Evolutionary conservation across 306 rosid genomes (phyloP), one percentile per base, ranked within the genome.

Genomic region (Lathyrus oleraceus): DNA sequence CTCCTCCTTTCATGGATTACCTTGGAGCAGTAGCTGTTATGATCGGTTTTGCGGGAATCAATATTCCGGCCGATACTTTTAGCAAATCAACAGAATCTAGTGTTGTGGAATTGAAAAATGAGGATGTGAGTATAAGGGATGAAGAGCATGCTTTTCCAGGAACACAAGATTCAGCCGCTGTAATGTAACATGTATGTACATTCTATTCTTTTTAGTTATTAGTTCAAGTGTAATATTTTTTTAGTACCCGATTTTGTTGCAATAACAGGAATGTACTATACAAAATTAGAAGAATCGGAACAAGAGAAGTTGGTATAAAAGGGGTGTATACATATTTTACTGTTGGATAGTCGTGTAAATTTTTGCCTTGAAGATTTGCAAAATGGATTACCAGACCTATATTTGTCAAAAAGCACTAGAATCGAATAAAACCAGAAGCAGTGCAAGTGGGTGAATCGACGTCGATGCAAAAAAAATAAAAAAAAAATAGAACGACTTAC

Each of bases 1-100:
- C 92, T 14, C 99, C 97, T 72, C 89, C 76, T 67, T 56, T 79
- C 54, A 76, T 89, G 85, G 85, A 91, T 83, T 94, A 86, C 75
- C 84, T 94, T 25, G 99, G 99, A 68, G 97, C 92, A 21, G 10
- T 70, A 40, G 91, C 92, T 8, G 92, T 94, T 61, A 87, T 91
- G 96, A 61, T 91, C 49, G 99, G 97, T 14, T 94, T 91, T 63
- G 80, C 91, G 0, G 97, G 97, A 76, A 91, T 94, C 52, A 94
- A 94, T 49, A 76, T 94, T 79, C 99, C 97, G 1, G 35, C 81
- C 3, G 95, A 85, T 20, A 54, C 61, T 67, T 91, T 75, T 10
- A 59, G 63, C 72, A 81, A 81, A 61, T 66, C 88, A 17, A 40
- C 65, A 70, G 91, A 85, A 45, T 42, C 73, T 6, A 28, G 72